Conservation (phyloP, 2,329 filamentous ascomycete genomes). For the Fusarium denticulatum region DNA sequence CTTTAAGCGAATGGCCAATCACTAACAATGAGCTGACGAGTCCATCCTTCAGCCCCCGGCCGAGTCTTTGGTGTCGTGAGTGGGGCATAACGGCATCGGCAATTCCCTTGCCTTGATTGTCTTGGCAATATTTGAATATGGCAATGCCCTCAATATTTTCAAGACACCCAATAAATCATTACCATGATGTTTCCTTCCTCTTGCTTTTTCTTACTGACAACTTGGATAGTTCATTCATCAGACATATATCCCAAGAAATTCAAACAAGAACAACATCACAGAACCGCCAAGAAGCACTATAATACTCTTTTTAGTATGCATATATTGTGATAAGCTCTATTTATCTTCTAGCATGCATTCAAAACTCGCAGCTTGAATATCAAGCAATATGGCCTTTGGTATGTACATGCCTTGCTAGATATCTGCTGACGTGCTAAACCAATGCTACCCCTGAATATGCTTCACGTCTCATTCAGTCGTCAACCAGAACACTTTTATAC, state of each 20-base stretch:
- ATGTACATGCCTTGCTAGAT: conserved; percentile 3
- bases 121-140: conserved; percentile 19
- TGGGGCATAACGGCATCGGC: conserved; percentile 31
- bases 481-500: not conserved
- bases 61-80: conserved; percentile 7
- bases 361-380: not conserved
- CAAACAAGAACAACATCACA: conserved; percentile 8
- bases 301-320: not conserved
- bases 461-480: conserved; percentile 17
- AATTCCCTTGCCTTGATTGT: conserved; percentile 21
- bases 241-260: conserved; percentile 6
- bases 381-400: not conserved
- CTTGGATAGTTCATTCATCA: not conserved
- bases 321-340: conserved; percentile 5
- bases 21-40: conserved; percentile 48
- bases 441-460: not conserved
- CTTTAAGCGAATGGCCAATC: conserved; percentile 41
- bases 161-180: not conserved
- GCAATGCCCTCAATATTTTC: not conserved
- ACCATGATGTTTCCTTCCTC: not conserved
- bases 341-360: not conserved
- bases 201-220: not conserved
- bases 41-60: conserved; percentile 39
- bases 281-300: not conserved
- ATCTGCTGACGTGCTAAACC: not conserved